Base-by-base conservation (phyloP, 495 filamentous ascomycete genomes). In the Penicillium longicatenatum region DNA sequence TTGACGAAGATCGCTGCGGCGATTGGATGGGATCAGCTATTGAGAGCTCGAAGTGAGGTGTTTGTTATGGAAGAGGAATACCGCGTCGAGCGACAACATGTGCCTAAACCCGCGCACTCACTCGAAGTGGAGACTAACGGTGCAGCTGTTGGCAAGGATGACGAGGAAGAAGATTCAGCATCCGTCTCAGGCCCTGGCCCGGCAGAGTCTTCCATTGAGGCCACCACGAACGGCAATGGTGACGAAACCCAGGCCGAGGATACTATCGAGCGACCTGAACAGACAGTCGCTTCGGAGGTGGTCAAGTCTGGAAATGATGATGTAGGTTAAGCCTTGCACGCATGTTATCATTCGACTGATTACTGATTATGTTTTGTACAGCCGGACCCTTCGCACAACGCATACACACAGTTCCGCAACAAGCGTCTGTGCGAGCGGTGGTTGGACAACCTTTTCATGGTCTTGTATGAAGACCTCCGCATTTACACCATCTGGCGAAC, bases 21-120 rank as follows among this genome's bases (percentile, higher is more conserved):
- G 69, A 97, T 98, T 64, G 95, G 94, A 26, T 98, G 94, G 94
- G 94, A 98, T 66, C 91, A 96, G 64, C 81, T 98, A 14, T 80
- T 98, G 24, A 93, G 89, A 68, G 92, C 92, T 61, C 83, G 94
- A 50, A 97, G 93, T 74, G 91, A 93, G 57, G 94, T 98, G 6
- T 98, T 98, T 63, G 95, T 98, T 29, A 98, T 98, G 94, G 94
- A 98, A 67, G 94, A 98, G 66, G 94, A 98, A 70, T 98, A 98
- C 62, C 85, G 95, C 16, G 87, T 84, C 52, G 94, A 98, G 73
- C 93, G 91, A 61, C 88, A 94, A 57, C 86, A 88, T 54, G 71
- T 77, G 14, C 69, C 77, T n/a, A 78, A 82, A 49, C 68, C 75
- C 42, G 76, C 77, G 16, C 69, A 79, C 3, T 68, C 79, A 29